Conservation (phyloP, 1,284 basidiomycete genomes). For the Cutaneotrichosporon sp. region DNA sequence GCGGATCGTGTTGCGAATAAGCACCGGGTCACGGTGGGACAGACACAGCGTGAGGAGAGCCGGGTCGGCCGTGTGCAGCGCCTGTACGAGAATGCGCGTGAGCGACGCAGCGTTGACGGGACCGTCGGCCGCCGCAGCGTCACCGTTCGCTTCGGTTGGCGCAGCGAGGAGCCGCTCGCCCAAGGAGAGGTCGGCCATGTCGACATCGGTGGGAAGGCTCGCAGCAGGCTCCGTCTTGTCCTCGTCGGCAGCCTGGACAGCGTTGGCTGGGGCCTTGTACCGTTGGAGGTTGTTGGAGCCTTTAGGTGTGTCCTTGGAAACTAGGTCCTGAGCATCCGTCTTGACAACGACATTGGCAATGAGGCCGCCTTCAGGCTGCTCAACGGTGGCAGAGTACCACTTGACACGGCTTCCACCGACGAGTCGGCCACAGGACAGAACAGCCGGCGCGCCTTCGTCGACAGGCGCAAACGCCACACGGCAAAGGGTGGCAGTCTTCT, state of each 20-base stretch:
- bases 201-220: conserved; percentile 59
- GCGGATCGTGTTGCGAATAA: conserved; percentile 84
- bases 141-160: conserved; percentile 49
- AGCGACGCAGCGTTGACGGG: conserved; percentile 78
- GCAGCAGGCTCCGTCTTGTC: conserved; percentile 45
- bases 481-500: conserved; percentile 27
- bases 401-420: conserved; percentile 62
- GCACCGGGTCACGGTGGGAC: conserved; percentile 66
- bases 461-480: conserved; percentile 35
- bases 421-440: conserved; percentile 59
- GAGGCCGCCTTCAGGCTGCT: conserved; percentile 53
- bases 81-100: conserved; percentile 91
- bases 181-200: conserved; percentile 81
- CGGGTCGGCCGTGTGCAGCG: conserved; percentile 89
- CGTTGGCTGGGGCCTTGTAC: conserved; percentile 35
- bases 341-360: conserved; percentile 48
- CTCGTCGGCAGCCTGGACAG: conserved; percentile 32
- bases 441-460: conserved; percentile 53
- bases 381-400: conserved; percentile 59
- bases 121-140: conserved; percentile 29
- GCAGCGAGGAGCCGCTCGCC: conserved; percentile 77
- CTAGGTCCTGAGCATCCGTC: conserved; percentile 50
- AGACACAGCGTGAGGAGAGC: conserved; percentile 84
- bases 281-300: conserved; percentile 31
- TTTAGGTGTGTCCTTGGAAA: conserved; percentile 31